Base-by-base conservation (phyloP, 192 early-diverging fungal species). In the Linnemannia exigua region DNA sequence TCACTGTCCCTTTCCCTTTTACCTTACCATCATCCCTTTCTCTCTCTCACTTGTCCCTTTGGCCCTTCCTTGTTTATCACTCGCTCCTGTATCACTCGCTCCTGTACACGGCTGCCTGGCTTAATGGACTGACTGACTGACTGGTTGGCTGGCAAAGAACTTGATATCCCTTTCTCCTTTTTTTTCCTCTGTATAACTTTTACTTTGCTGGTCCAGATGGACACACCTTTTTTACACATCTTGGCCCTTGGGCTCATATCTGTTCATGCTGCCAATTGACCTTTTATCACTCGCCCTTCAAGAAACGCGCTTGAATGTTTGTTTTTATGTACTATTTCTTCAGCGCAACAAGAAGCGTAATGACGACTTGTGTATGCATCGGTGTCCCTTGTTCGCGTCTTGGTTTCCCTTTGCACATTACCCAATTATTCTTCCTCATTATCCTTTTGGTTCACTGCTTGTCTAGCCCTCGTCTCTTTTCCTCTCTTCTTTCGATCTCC, bases 391-490 rank as follows among this genome's bases (percentile, higher is more conserved):
- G 11, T 31, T 63, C 58, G 58, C 2, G 28, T 63, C 3, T 63
- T 61, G 12, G 9, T 22, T 54, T 54, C 58, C 25, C 11, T 61
- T 28, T 44, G 41, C 41, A 44, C 9, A 44, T 6, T 25, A 28
- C 25, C 11, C 58, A 25, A 36, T 16, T 75, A n/a, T 47, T 72
- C 28, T 52, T 15, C 28, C 71, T 36, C 31, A 20, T 25, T 72
- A 31, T 20, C 41, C 41, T 44, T 70, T 51, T 72, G 38, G 37
- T 28, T 47, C 44, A 4, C 25, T 47, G 6, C 25, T 35, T 37
- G 15, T 66, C 58, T 75, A 7, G n/a, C 36, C 52, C 44, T 71
- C 70, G 1, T 46, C 37, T 70, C 38, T 71, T 28, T 71, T 48
- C 19, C 22, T 69, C 41, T 44, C 41, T 6, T 44, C 41, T 44